Percentiles rank a stretch among this genome's conserved stretches.
Evolutionary conservation across 2,329 filamentous ascomycete genomes (phyloP).

Genomic region (Dothidotthia symphoricarpi): DNA sequence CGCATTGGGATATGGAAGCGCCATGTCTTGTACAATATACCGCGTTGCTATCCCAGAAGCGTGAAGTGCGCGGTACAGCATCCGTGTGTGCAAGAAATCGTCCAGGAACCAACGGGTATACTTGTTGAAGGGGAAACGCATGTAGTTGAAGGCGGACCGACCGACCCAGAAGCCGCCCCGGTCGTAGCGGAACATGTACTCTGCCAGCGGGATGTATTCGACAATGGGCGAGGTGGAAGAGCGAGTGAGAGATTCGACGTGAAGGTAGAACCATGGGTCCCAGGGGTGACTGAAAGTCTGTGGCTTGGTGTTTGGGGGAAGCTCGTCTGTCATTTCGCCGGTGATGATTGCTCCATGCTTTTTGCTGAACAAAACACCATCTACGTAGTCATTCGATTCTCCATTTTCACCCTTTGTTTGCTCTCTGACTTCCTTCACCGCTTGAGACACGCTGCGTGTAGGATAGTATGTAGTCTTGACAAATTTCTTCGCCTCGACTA

Average conservation of each 20-base stretch:
- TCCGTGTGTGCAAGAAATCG: slow-evolving; percentile 61
- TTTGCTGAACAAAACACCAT: slow-evolving; percentile 51
- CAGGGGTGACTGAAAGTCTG: slow-evolving; percentile 44
- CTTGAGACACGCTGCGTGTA: slow-evolving; percentile 43
- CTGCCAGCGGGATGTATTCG: slow-evolving; percentile 61
- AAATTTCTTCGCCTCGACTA: slow-evolving; percentile 48
- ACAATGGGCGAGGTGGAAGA: slow-evolving; percentile 33
- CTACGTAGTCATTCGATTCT: slow-evolving; percentile 47
- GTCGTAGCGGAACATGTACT: slow-evolving; percentile 72
- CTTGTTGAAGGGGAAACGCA: slow-evolving; percentile 63
- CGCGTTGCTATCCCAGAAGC: slow-evolving; percentile 59
- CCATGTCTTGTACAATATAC: slow-evolving; percentile 65
- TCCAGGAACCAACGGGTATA: slow-evolving; percentile 62
- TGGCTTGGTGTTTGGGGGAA: slow-evolving; percentile 27
- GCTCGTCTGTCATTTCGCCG: slow-evolving; percentile 44
- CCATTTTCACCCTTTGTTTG: slow-evolving; percentile 38
- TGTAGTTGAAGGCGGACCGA: slow-evolving; percentile 62
- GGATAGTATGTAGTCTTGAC: slow-evolving; percentile 53
- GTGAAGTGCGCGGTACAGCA: slow-evolving; percentile 66
- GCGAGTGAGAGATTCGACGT: slow-evolving; percentile 44
- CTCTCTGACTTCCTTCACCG: slow-evolving; percentile 43
- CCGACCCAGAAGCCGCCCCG: slow-evolving; percentile 69
- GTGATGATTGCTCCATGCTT: slow-evolving; percentile 46
- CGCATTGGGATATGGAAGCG: slow-evolving; percentile 45
- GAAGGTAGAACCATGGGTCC: slow-evolving; percentile 55